Evolutionary conservation across 2,329 filamentous ascomycete genomes (phyloP), one percentile per base, ranked within the genome.

Genomic region (Dothiorella sarmentorum): DNA sequence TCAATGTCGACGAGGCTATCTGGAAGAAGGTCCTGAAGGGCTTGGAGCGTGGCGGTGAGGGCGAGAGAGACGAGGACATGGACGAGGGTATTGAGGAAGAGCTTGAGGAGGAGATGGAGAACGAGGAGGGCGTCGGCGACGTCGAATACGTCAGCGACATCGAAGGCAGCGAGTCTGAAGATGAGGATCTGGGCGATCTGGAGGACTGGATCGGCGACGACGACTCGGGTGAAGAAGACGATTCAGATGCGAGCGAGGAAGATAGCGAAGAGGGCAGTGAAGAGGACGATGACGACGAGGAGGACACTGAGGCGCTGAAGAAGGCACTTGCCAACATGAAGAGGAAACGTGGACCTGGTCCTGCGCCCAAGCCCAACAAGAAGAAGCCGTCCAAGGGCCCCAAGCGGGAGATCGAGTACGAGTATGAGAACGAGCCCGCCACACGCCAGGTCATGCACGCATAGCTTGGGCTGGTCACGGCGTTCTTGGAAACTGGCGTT

Each of bases 21-120:
- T 99, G 94, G 94, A 95, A 95, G 83, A 96, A 92, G 82, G 94
- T 99, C 7, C 85, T 99, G 66, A 86, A 87, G 62, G 91, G 91
- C 3, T 81, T 99, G 75, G 94, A 99, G 82, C 84, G 89, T 66
- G 88, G 88, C 66, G 92, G 93, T 60, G 86, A 95, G 68, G 93
- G 88, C 43, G 80, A 84, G 63, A 81, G 90, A 57, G 93, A 97
- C 72, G 85, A 91, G 76, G 93, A 97, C 72, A 75, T 94, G 72
- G 93, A 97, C 71, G 86, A 92, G 66, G 93, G 92, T 9, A 85
- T 95, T 63, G 86, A 90, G 65, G 87, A 90, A 3, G 83, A 86
- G 33, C 77, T 80, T 13, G 86, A 88, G 58, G 80, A 85, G 40
- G 86, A 89, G 67, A 82, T 85, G 62, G 87, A 89, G 65, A 72